These are phyloP conservation scores for Trichoderma sp. DNA, from an alignment of 2,329 filamentous ascomycete genomes.

Conservation along the genomic window DNA sequence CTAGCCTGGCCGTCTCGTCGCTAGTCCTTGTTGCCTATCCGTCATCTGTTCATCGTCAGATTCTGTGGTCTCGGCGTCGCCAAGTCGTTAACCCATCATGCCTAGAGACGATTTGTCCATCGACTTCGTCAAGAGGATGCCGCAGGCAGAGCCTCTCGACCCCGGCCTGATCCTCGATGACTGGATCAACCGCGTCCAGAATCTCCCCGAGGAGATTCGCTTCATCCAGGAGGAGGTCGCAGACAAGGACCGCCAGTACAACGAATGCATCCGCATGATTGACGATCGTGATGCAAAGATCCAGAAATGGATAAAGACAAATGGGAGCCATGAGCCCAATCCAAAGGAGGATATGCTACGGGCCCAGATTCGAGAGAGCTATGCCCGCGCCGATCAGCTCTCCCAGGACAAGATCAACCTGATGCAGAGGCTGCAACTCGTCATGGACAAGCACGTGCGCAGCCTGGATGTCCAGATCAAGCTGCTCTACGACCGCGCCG, in stretches of 20 bases:
- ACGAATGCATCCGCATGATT: slow-evolving; percentile 69
- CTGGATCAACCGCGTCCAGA: slow-evolving; percentile 73
- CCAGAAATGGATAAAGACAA: slow-evolving; percentile 78
- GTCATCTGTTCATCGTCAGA: slow-evolving; percentile 33
- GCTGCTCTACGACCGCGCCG: slow-evolving; percentile 60
- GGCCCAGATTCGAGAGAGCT: slow-evolving; percentile 68
- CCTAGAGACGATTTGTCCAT: slow-evolving; percentile 73
- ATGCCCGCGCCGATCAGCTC: slow-evolving; percentile 67
- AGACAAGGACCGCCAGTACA: slow-evolving; percentile 74
- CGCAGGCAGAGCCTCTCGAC: slow-evolving; percentile 62
- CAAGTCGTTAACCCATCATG: slow-evolving; percentile 62
- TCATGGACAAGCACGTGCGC: slow-evolving; percentile 64
- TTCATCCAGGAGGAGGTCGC: slow-evolving; percentile 83
- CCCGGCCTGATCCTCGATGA: slow-evolving; percentile 74
- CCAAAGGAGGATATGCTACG: slow-evolving; percentile 73
- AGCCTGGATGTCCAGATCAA: slow-evolving; percentile 67
- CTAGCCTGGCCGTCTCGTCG: slow-evolving; percentile 1
- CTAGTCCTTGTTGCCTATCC: slow-evolving; percentile 20
- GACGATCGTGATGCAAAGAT: slow-evolving; percentile 72
- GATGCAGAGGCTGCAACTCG: slow-evolving; percentile 62
- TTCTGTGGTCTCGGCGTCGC: slow-evolving; percentile 35
- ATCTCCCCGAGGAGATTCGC: slow-evolving; percentile 78
- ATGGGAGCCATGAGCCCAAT: slow-evolving; percentile 72
- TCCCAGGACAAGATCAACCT: slow-evolving; percentile 75
- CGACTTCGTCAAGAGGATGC: slow-evolving; percentile 69